A percentile compares a stretch with the other conserved stretches of the same genome.
Evolutionary conservation across 768 basidiomycete genomes (phyloP).

Genomic region (Plicaturopsis crispa): DNA sequence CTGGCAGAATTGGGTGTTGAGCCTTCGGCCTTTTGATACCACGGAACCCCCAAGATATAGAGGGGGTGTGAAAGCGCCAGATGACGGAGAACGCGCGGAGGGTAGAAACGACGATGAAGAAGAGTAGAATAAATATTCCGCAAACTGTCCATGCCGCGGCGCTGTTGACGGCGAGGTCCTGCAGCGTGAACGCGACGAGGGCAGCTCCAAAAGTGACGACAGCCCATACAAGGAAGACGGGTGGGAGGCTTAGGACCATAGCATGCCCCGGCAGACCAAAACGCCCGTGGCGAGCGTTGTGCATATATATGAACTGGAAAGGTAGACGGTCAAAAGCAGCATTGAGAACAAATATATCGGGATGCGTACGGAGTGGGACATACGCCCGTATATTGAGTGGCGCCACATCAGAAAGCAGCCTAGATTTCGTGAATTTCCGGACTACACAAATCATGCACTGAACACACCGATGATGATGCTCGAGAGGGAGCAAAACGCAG

Average conservation of each 20-base stretch:
- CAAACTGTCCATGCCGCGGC: slow-evolving; percentile 34
- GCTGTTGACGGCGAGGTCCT: slow-evolving; percentile 22
- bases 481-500: slow-evolving; percentile 42
- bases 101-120: slow-evolving; percentile 28
- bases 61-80: slow-evolving; percentile 43
- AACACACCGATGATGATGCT: slow-evolving; percentile 51
- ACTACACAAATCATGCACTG: no score
- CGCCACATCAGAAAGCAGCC: slow-evolving; percentile 52
- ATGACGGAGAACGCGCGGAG: slow-evolving; percentile 43
- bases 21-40: no score
- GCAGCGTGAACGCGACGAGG: slow-evolving; percentile 35
- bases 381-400: slow-evolving; percentile 40
- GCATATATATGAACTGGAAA: slow-evolving; percentile 43
- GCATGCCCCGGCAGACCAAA: slow-evolving; percentile 43
- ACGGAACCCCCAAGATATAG: no score
- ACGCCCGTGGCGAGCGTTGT: slow-evolving; percentile 37
- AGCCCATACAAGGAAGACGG: slow-evolving; percentile 49
- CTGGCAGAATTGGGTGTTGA: no score
- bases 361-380: slow-evolving; percentile 32
- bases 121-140: slow-evolving; percentile 30
- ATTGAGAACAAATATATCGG: neutral
- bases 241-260: slow-evolving; percentile 42
- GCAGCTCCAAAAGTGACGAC: slow-evolving; percentile 40
- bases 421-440: neutral
- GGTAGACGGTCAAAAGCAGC: slow-evolving; percentile 1